A percentile compares a stretch with the other conserved stretches of the same genome.
These are phyloP conservation scores for Pseudophaeomoniella oleicola DNA, from an alignment of 2,329 filamentous ascomycete genomes.

Conservation along the genomic window DNA sequence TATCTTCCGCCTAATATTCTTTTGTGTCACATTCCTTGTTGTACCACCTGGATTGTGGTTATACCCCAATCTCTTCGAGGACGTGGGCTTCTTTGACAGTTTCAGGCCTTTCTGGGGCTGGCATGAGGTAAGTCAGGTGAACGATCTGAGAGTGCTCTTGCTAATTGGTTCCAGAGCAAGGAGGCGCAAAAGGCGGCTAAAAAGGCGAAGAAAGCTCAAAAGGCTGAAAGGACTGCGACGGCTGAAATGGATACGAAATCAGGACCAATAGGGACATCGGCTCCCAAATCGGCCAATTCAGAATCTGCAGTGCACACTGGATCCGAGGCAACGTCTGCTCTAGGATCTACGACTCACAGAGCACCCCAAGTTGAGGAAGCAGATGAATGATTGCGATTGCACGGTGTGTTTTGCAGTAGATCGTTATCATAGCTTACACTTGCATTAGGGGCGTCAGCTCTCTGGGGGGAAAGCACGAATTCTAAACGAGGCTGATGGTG, in stretches of 20 bases:
- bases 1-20: constrained; percentile 89
- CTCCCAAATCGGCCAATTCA: constrained; percentile 5
- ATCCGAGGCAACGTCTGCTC: constrained; percentile 18
- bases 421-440: too few species aligned
- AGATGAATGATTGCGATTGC: constrained; percentile 10
- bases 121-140: constrained; percentile 61
- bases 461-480: too few species aligned
- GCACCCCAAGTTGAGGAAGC: constrained; percentile 13
- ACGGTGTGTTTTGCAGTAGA: too few species aligned
- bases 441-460: too few species aligned
- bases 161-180: constrained; percentile 8
- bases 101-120: constrained; percentile 95
- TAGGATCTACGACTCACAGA: constrained; percentile 10
- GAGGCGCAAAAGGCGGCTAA: constrained; percentile 38
- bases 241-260: too few species aligned
- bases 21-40: constrained; percentile 79
- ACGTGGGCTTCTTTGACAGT: constrained; percentile 95
- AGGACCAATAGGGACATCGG: constrained; percentile 12
- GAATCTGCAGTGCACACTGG: constrained; percentile 11
- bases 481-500: too few species aligned
- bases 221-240: constrained; percentile 14
- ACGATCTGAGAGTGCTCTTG: background rate
- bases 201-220: constrained; percentile 15
- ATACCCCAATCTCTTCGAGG: constrained; percentile 94
- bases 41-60: constrained; percentile 87